A percentile compares a stretch with the other conserved stretches of the same genome.
These are phyloP conservation scores for Podila epigama DNA, from an alignment of 192 early-diverging fungal species.

Conservation along the genomic window DNA sequence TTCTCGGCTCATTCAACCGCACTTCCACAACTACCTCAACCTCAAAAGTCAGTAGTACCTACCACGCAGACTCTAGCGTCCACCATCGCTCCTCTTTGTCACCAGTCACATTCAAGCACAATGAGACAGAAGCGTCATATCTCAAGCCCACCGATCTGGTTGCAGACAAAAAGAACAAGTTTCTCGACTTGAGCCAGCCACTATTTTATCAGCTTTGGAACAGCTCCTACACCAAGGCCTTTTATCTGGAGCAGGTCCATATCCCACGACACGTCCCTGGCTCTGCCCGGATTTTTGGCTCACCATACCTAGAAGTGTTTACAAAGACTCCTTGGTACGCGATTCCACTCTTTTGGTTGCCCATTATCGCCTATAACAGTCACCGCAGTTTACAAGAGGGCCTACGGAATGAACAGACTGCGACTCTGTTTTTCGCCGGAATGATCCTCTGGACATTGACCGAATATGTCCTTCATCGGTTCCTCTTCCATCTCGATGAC, in stretches of 20 bases:
- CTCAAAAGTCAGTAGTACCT: not conserved
- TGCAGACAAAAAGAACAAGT: slow-evolving; percentile 65
- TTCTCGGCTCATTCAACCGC: slow-evolving; percentile 64
- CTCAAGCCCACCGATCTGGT: slow-evolving; percentile 56
- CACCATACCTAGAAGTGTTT: slow-evolving; percentile 80
- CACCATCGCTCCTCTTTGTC: not conserved
- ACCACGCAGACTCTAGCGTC: too few relatives aligned
- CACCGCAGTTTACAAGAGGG: slow-evolving; percentile 36
- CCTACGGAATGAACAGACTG: slow-evolving; percentile 49
- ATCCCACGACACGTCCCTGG: slow-evolving; percentile 80
- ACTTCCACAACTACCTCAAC: not conserved
- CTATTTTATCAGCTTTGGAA: slow-evolving; percentile 83
- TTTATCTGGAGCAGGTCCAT: slow-evolving; percentile 92
- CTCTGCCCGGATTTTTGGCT: slow-evolving; percentile 86
- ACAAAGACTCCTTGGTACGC: slow-evolving; percentile 95
- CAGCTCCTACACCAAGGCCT: slow-evolving; percentile 77
- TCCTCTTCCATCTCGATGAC: slow-evolving; percentile 92
- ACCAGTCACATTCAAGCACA: not conserved
- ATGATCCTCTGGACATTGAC: slow-evolving; percentile 84
- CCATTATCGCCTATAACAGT: slow-evolving; percentile 65
- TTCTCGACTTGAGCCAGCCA: slow-evolving; percentile 84
- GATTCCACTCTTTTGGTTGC: slow-evolving; percentile 89
- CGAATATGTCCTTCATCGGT: slow-evolving; percentile 93
- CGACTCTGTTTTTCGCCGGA: slow-evolving; percentile 67
- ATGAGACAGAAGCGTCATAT: slow-evolving; percentile 42